A percentile compares a stretch with the other conserved stretches of the same genome.
Conservation (phyloP, 139 green algal species). For the Chlorokybus atmophyticus region DNA sequence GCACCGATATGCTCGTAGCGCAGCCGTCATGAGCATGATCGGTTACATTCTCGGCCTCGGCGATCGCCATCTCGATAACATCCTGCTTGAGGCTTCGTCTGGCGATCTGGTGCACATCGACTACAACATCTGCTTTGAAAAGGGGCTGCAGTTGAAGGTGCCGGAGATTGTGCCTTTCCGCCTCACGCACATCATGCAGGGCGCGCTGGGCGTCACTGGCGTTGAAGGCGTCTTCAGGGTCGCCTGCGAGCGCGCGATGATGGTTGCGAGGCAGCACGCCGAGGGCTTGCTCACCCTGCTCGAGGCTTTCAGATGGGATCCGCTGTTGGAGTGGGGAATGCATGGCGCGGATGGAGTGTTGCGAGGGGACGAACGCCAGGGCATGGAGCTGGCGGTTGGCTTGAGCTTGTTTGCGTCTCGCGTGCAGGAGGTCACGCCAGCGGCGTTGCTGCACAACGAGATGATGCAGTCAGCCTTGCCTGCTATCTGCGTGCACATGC, state of each 20-base stretch:
- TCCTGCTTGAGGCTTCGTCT: conserved; percentile 51
- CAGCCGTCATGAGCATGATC: conserved; percentile 55
- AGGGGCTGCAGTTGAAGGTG: conserved; percentile 44
- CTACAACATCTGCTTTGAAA: conserved; percentile 54
- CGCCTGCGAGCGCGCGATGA: conserved; percentile 25
- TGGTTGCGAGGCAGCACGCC: no score
- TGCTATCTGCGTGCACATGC: no score
- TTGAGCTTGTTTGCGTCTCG: no score
- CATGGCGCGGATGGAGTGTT: no score
- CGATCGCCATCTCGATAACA: conserved; percentile 82
- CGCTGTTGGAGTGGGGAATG: no score
- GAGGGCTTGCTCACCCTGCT: no score
- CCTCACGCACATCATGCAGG: conserved; percentile 48
- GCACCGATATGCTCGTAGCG: conserved; percentile 34
- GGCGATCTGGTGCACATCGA: conserved; percentile 51
- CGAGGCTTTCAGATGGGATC: no score
- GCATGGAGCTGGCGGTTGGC: no score
- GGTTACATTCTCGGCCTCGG: conserved; percentile 76
- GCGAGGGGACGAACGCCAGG: no score
- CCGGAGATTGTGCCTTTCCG: conserved; percentile 87
- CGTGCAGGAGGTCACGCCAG: no score
- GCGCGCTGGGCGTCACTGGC: conserved; percentile 33
- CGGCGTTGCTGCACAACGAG: no score
- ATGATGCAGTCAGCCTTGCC: no score
- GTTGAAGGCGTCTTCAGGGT: conserved; percentile 40